These are phyloP conservation scores for Rhodotorula sp. DNA, from an alignment of 1,284 basidiomycete genomes.

Conservation along the genomic window DNA sequence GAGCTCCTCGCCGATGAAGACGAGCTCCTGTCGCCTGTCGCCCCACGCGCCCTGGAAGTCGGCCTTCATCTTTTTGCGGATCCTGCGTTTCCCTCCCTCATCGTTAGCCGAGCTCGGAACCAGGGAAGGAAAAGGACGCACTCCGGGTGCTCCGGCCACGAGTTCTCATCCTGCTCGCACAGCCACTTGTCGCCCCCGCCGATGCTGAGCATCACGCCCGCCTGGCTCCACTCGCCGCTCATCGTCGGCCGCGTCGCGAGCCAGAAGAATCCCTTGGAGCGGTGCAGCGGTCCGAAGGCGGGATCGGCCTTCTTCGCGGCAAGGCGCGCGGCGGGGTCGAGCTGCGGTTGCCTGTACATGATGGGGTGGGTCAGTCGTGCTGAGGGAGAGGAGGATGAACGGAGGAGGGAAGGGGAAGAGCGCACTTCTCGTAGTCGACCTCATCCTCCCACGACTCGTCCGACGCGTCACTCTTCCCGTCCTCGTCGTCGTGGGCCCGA, in stretches of 20 bases:
- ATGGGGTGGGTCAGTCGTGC: no score
- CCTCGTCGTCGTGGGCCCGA: slow-evolving; percentile 16
- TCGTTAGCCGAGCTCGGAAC: no score
- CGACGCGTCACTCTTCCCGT: slow-evolving; percentile 12
- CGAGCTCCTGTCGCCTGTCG: slow-evolving; percentile 55
- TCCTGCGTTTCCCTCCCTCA: slow-evolving; percentile 16
- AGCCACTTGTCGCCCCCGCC: slow-evolving; percentile 54
- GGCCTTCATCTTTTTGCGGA: slow-evolving; percentile 51
- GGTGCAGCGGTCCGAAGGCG: slow-evolving; percentile 53
- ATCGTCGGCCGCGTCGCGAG: slow-evolving; percentile 48
- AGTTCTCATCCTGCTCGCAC: slow-evolving; percentile 50
- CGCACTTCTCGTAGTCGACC: slow-evolving; percentile 17
- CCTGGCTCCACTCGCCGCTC: slow-evolving; percentile 57
- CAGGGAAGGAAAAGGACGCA: background rate
- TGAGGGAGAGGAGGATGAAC: background rate
- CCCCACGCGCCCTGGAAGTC: slow-evolving; percentile 56
- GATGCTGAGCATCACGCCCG: slow-evolving; percentile 55
- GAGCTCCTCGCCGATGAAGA: slow-evolving; percentile 53
- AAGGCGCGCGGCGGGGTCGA: slow-evolving; percentile 53
- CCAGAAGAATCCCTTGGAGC: slow-evolving; percentile 57
- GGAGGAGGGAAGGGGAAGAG: background rate
- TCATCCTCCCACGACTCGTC: slow-evolving; percentile 24
- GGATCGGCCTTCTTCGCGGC: slow-evolving; percentile 51
- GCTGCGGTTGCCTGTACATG: slow-evolving; percentile 49
- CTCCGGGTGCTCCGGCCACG: slow-evolving; percentile 54